Base-by-base conservation (phyloP, 768 basidiomycete genomes). In the Podaxis pistillaris region DNA sequence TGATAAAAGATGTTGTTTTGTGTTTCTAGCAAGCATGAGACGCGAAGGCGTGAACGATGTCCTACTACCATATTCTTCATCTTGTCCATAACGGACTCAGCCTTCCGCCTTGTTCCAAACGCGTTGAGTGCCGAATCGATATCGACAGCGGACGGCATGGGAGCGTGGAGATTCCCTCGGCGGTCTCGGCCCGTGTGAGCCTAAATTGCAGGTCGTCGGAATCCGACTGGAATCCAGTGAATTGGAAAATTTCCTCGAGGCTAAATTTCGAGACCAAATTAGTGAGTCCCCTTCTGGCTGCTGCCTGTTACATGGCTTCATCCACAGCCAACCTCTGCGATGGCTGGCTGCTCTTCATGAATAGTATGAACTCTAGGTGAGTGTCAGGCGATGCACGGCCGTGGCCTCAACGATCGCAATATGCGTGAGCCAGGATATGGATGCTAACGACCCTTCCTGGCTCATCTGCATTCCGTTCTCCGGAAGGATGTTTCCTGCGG, bases 51-150 rank as follows among this genome's bases (percentile, higher is more conserved):
- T 8, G 24, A 50, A 33, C n/a, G 38, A 1, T 51, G 26, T 11
- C 47, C 46, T 22, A 26, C 44, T n/a, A 5, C 40, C 5, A 17
- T 33, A 1, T 28, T 44, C 15, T 13, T 3, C 19, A 26, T 30
- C 26, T 12, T 17, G 30, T 22, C 24, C 40, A 56, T 41, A 56
- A 26, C 3, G 17, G 47, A 37, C 17, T 24, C 22, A 51, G n/a
- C 36, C 52, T 59, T 59, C 49, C 47, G 37, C 58, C 58, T 59
- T 60, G 58, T 51, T 51, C 9, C 47, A 1, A 51, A n/a, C 47
- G 50, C 58, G 15, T 51, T 50, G 33, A 30, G 11, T 41, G 17
- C n/a, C 56, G 38, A 33, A 1, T 33, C 33, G 8, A 28, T 1
- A 28, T 57, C 40, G 56, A 37, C n/a, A 28, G 19, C 12, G 9